Evolutionary conservation across 2,329 filamentous ascomycete genomes (phyloP).

Genomic region (Fusarium torreyae): DNA sequence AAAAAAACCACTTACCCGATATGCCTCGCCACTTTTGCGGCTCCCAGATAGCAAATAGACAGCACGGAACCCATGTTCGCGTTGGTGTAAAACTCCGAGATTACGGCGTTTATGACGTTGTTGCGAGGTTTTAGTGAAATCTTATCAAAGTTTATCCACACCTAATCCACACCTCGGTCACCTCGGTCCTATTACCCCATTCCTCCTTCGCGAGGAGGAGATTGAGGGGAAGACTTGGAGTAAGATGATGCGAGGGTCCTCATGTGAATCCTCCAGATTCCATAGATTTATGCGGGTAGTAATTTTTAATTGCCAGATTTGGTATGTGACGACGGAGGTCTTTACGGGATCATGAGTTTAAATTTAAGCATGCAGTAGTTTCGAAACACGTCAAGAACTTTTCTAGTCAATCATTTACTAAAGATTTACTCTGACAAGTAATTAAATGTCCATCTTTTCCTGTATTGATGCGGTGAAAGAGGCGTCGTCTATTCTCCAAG

Average conservation of each 20-base stretch:
- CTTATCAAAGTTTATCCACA: constrained; percentile 22
- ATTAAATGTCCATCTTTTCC: not conserved
- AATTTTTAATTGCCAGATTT: too few species aligned
- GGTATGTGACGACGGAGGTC: too few species aligned
- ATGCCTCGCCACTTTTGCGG: constrained; percentile 17
- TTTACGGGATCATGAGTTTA: too few species aligned
- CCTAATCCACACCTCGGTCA: constrained; percentile 19
- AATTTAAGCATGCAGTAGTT: too few species aligned
- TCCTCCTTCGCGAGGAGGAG: constrained; percentile 22
- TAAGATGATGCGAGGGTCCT: constrained; percentile 3
- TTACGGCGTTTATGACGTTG: constrained; percentile 28
- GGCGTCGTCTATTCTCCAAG: constrained; percentile 14
- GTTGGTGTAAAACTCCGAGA: constrained; percentile 1
- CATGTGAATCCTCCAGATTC: too few species aligned
- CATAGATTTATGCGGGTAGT: too few species aligned
- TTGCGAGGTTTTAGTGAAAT: constrained; percentile 16
- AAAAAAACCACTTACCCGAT: not conserved
- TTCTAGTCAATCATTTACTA: constrained; percentile 5
- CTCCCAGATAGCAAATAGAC: not conserved
- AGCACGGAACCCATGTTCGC: not conserved
- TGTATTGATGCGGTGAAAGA: not conserved
- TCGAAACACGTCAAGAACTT: not conserved
- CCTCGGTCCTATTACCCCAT: constrained; percentile 37
- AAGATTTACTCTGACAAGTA: not conserved
- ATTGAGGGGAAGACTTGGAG: constrained; percentile 29